Evolutionary conservation across 2,329 filamentous ascomycete species (phyloP).

Genomic region (Phoma sp.): DNA sequence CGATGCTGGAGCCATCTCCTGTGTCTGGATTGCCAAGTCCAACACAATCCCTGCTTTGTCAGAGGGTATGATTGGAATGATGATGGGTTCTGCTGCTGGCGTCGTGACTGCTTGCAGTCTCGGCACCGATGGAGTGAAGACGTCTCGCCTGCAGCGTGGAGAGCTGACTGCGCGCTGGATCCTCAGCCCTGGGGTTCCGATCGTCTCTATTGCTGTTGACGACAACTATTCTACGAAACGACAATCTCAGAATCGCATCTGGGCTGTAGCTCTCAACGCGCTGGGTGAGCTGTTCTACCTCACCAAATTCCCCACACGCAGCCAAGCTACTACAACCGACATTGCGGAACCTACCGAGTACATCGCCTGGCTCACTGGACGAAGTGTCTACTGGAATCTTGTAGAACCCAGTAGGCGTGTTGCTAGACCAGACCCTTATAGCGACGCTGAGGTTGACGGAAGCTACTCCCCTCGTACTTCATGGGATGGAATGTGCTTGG

Average conservation of each 20-base stretch:
- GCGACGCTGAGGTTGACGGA: conserved; percentile 68
- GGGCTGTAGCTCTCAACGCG: conserved; percentile 93
- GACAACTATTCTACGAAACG: conserved; percentile 79
- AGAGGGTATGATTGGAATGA: conserved; percentile 78
- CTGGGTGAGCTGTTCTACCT: conserved; percentile 91
- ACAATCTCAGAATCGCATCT: conserved; percentile 74
- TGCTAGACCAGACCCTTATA: conserved; percentile 75
- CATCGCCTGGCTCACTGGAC: conserved; percentile 80
- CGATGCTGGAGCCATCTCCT: conserved; percentile 74
- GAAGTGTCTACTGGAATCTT: conserved; percentile 80
- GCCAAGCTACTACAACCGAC: conserved; percentile 57
- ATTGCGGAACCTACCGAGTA: conserved; percentile 64
- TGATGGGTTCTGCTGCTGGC: conserved; percentile 84
- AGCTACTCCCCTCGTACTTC: conserved; percentile 84
- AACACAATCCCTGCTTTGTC: conserved; percentile 74
- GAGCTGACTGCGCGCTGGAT: conserved; percentile 88
- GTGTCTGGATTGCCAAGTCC: conserved; percentile 91
- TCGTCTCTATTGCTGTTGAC: conserved; percentile 83
- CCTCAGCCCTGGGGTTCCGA: conserved; percentile 89
- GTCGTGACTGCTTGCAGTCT: conserved; percentile 84
- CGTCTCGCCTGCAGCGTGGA: conserved; percentile 71
- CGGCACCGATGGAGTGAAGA: conserved; percentile 65
- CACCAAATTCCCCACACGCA: conserved; percentile 69
- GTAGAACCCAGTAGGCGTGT: conserved; percentile 78
- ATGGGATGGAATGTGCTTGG: conserved; percentile 74